These are phyloP conservation scores for Plasmodium falciparum DNA, from an alignment of 169 alveolate species.

Conservation along the genomic window DNA sequence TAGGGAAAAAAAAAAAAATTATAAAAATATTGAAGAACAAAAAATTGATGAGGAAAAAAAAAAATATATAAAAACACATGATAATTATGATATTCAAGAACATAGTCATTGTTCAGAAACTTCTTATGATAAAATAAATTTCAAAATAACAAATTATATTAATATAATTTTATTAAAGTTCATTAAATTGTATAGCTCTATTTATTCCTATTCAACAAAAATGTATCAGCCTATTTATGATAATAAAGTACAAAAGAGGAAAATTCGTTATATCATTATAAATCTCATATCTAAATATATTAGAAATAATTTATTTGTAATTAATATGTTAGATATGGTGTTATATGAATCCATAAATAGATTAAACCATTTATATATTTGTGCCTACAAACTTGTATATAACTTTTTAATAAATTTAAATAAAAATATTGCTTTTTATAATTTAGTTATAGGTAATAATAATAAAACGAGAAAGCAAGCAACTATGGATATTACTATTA, in stretches of 20 bases:
- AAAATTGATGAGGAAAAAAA: background rate
- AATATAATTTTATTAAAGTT: slow-evolving; percentile 43
- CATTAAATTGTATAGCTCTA: slow-evolving; percentile 51
- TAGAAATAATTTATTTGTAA: slow-evolving; percentile 19
- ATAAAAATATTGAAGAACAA: background rate
- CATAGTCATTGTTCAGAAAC: background rate
- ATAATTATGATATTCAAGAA: background rate
- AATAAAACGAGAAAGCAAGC: slow-evolving; percentile 11
- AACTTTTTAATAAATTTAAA: slow-evolving; percentile 12
- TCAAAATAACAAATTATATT: slow-evolving; percentile 36
- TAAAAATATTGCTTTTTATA: slow-evolving; percentile 3
- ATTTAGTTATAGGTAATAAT: background rate
- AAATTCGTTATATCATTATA: slow-evolving; percentile 18
- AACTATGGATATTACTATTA: slow-evolving; percentile 29
- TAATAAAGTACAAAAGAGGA: slow-evolving; percentile 3
- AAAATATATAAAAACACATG: too few relatives aligned
- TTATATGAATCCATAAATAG: slow-evolving; percentile 51
- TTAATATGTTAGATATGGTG: slow-evolving; percentile 58
- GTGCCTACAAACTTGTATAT: slow-evolving; percentile 49
- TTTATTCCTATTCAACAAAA: slow-evolving; percentile 21
- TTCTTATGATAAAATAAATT: slow-evolving; percentile 30
- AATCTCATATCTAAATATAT: slow-evolving; percentile 36
- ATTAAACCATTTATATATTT: slow-evolving; percentile 49
- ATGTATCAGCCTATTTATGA: slow-evolving; percentile 33
- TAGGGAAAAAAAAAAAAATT: background rate